phyloP scores from a whole-genome alignment of 495 filamentous ascomycete genomes.

The Podospora bellae-mahoneyi region DNA sequence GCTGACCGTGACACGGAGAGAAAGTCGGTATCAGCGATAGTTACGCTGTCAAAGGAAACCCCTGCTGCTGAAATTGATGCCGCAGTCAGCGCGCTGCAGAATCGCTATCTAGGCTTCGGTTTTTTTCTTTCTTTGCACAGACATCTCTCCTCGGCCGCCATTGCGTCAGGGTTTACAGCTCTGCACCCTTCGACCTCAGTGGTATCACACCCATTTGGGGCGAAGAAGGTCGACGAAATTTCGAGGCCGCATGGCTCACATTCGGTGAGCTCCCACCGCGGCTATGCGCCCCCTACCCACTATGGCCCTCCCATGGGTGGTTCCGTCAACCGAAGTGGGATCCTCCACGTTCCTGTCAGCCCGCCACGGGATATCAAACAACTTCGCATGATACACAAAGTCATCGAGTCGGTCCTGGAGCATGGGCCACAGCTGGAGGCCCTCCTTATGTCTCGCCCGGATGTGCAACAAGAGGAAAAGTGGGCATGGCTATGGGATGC shows the following conservation, averaged over 20 bases:
- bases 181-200: slow-evolving; percentile 48
- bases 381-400: slow-evolving; percentile 82
- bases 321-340: slow-evolving; percentile 42
- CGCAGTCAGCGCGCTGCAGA: slow-evolving; percentile 72
- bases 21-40: slow-evolving; percentile 76
- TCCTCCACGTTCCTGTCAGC: slow-evolving; percentile 68
- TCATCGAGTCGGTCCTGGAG: slow-evolving; percentile 71
- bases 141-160: slow-evolving; percentile 79
- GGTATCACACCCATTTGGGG: slow-evolving; percentile 74
- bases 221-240: slow-evolving; percentile 60
- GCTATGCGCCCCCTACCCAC: slow-evolving; percentile 77
- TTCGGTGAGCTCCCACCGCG: slow-evolving; percentile 60
- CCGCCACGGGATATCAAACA: slow-evolving; percentile 75
- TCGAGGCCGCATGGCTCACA: slow-evolving; percentile 52
- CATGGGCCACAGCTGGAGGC: slow-evolving; percentile 90
- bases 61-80: slow-evolving; percentile 81
- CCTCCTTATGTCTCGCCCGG: slow-evolving; percentile 77
- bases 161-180: slow-evolving; percentile 53
- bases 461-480: slow-evolving; percentile 77
- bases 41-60: slow-evolving; percentile 80
- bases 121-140: slow-evolving; percentile 78
- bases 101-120: slow-evolving; percentile 82
- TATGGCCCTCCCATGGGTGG: slow-evolving; percentile 51
- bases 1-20: slow-evolving; percentile 73
- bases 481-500: slow-evolving; percentile 96